Evolutionary conservation across 768 basidiomycete genomes (phyloP), one percentile per base, ranked within the genome.

Genomic region (Mycena rebaudengoi): DNA sequence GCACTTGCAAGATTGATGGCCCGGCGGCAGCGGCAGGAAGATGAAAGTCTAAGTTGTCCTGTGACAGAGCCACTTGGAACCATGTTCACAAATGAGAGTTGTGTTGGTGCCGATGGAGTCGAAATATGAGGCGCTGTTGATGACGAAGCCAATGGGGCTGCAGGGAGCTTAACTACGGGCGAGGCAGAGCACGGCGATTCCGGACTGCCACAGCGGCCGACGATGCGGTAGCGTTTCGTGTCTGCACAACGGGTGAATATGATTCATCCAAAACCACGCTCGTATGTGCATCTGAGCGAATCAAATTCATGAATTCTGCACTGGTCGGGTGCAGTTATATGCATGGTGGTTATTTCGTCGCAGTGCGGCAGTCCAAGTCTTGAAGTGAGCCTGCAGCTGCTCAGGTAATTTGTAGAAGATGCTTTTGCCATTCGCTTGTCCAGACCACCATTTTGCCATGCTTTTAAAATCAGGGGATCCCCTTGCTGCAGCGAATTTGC

Each of bases 211-310:
- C 23, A 5, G n/a, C 2, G 3, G 44, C 43, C 5, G 43, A 33
- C 13, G 35, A 48, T 3, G 18, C 12, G 1, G n/a, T 12, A 4
- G 44, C 33, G 5, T 48, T 48, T 2, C 56, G 25, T 1, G 30
- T 16, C 7, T 58, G 56, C 3, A 58, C 56, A n/a, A 58, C 44
- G 1, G 56, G 56, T n/a, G 56, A 58, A 39, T 37, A 58, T n/a
- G 45, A 48, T 29, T 58, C 56, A 11, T 58, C 56, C 18, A 58
- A 13, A 10, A 58, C 56, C 2, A 46, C 6, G 14, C 56, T 58
- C 10, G 56, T 59, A n/a, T 59, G 46, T 0, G 35, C 57, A 23
- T 59, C 48, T 4, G 57, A 59, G 8, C n/a, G 46, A 41, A 49
- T 50, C 1, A 59, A 25, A 18, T 49, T 46, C 46, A 48, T 59